Conservation (phyloP, 179 eudicot genomes). For the Nepenthes alata region DNA sequence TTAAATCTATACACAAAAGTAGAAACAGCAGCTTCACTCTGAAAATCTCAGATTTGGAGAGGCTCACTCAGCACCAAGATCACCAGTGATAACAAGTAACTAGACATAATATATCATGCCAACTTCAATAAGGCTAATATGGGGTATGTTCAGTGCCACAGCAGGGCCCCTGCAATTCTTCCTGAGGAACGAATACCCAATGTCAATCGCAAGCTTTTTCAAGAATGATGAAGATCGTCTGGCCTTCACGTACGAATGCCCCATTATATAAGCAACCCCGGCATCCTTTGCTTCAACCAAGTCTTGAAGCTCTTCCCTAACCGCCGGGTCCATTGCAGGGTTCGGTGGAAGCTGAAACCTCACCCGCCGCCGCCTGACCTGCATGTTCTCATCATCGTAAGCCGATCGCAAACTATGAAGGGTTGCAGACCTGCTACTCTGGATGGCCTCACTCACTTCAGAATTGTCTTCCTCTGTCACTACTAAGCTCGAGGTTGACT, state of each 20-base stretch:
- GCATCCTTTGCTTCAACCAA: conserved; percentile 83
- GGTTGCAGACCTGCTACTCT: conserved; percentile 57
- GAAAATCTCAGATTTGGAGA: too few species aligned
- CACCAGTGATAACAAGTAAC: not conserved
- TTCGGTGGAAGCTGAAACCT: conserved; percentile 51
- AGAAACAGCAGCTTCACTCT: too few species aligned
- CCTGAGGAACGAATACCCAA: conserved; percentile 81
- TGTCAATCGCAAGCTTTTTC: conserved; percentile 71
- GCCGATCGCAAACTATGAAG: conserved; percentile 66
- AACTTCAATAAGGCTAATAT: conserved; percentile 90
- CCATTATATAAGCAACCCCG: conserved; percentile 86
- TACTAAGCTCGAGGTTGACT: conserved; percentile 33
- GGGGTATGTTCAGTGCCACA: conserved; percentile 87
- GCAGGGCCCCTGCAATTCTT: conserved; percentile 96
- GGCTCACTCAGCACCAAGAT: too few species aligned
- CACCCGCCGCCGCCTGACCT: conserved; percentile 43
- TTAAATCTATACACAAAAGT: too few species aligned
- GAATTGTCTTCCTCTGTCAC: conserved; percentile 34
- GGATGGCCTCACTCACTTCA: conserved; percentile 24
- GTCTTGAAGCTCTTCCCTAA: conserved; percentile 65
- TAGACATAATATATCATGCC: conserved; percentile 94
- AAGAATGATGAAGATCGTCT: conserved; percentile 55
- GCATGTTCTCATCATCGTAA: conserved; percentile 64
- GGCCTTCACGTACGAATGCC: conserved; percentile 86
- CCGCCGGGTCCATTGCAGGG: conserved; percentile 46